Conservation (phyloP, 2,329 filamentous ascomycete species). For the Pseudocercospora pini-densiflorae region DNA sequence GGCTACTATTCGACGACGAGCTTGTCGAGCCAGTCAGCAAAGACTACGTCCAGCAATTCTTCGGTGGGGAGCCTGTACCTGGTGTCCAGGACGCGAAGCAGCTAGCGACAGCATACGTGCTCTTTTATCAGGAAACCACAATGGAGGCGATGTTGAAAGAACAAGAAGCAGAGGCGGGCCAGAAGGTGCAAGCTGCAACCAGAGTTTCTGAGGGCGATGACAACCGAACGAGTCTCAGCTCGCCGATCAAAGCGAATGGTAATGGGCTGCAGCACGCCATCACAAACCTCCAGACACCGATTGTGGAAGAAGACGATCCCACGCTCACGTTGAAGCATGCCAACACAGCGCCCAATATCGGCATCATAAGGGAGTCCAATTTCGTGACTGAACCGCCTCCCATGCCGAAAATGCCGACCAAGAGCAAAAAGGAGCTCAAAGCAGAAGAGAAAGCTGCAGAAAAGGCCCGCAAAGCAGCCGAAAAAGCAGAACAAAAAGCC, state of each 20-base stretch:
- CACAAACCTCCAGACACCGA: conserved; percentile 22
- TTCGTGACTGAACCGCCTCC: no score
- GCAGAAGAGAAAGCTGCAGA: conserved; percentile 61
- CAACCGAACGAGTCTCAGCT: conserved; percentile 29
- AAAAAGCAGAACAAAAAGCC: conserved; percentile 63
- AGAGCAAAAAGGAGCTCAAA: conserved; percentile 70
- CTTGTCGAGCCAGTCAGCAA: conserved; percentile 99
- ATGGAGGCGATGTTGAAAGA: conserved; percentile 72
- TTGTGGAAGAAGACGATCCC: conserved; percentile 15
- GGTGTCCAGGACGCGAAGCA: conserved; percentile 56
- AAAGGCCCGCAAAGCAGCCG: conserved; percentile 61
- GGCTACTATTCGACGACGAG: conserved; percentile 97
- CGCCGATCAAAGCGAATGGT: conserved; percentile 29
- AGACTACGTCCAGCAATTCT: conserved; percentile 94
- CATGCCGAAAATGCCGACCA: conserved; percentile 57
- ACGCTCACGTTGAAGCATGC: conserved; percentile 69
- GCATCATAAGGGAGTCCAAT: no score
- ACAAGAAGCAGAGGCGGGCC: conserved; percentile 76
- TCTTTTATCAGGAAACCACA: conserved; percentile 95
- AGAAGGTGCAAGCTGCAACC: conserved; percentile 49
- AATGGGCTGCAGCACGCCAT: conserved; percentile 39
- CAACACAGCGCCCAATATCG: conserved; percentile 65
- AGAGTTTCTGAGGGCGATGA: conserved; percentile 45
- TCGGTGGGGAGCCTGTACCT: conserved; percentile 72
- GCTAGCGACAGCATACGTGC: conserved; percentile 91